These are phyloP conservation scores for Clausena lansium DNA, from an alignment of 345 rosid species.

Conservation along the genomic window DNA sequence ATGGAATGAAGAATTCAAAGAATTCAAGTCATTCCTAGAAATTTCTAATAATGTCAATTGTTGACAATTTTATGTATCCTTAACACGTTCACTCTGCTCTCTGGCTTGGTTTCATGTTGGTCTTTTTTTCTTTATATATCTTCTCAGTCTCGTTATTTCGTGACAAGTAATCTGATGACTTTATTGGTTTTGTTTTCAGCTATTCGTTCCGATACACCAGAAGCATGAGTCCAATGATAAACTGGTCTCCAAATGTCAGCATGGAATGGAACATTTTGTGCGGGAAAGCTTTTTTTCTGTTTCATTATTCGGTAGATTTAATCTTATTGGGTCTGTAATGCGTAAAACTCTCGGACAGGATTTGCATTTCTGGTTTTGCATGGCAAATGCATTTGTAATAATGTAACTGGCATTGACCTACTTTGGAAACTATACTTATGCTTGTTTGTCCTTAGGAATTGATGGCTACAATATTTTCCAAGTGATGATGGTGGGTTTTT, in stretches of 20 bases:
- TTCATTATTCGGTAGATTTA: conserved; percentile 8
- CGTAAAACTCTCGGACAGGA: not conserved
- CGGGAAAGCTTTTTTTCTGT: not conserved
- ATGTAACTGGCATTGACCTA: conserved; percentile 5
- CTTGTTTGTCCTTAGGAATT: not conserved
- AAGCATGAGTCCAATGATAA: not conserved
- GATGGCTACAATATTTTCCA: not conserved
- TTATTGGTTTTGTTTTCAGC: conserved; percentile 15
- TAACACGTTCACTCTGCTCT: not conserved
- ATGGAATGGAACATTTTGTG: not conserved
- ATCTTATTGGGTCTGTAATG: not conserved
- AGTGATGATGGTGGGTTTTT: not conserved
- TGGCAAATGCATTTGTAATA: conserved; percentile 13
- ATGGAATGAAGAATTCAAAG: not conserved
- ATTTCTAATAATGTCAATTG: not conserved
- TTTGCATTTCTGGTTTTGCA: conserved; percentile 4
- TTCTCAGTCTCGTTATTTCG: not conserved
- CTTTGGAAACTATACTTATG: not conserved
- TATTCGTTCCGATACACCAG: conserved; percentile 7
- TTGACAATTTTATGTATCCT: not conserved
- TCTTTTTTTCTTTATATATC: not conserved
- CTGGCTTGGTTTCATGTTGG: not conserved
- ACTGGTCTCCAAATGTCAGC: not conserved
- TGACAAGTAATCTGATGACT: not conserved
- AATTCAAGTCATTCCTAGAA: not conserved